Percentiles rank a stretch among this genome's conserved stretches.
Conservation (phyloP, 2,329 filamentous ascomycete species). For the Coniochaeta sp. region DNA sequence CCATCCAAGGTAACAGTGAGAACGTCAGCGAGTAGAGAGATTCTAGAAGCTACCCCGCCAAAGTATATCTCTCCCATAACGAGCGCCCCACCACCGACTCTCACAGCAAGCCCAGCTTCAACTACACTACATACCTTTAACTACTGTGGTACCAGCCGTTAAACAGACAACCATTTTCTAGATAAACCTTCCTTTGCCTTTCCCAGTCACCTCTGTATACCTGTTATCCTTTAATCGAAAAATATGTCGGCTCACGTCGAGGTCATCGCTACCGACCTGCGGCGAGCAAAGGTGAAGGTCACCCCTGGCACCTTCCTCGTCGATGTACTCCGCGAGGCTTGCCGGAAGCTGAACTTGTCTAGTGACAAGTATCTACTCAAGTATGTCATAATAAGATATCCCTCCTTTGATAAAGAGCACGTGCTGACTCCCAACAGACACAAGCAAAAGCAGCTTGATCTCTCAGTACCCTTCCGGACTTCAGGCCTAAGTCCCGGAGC, state of each 20-base stretch:
- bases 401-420: too few relatives aligned
- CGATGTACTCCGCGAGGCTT: conserved; percentile 83
- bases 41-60: conserved; percentile 3
- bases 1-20: background rate
- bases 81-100: background rate
- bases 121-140: background rate
- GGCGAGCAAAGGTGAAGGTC: conserved; percentile 75
- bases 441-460: conserved; percentile 78
- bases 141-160: too few relatives aligned
- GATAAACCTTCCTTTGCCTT: background rate
- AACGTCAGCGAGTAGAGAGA: background rate
- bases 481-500: conserved; percentile 78
- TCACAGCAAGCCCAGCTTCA: background rate
- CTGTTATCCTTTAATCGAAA: background rate
- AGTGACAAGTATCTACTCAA: conserved; percentile 74
- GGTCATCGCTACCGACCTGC: conserved; percentile 73
- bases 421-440: conserved; percentile 40
- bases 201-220: background rate
- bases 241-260: conserved; percentile 81
- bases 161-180: too few relatives aligned
- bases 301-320: conserved; percentile 72
- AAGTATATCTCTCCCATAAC: background rate
- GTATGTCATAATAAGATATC: conserved; percentile 34
- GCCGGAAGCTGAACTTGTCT: conserved; percentile 67
- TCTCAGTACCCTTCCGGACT: conserved; percentile 76